Conservation (phyloP, 441 rosid species). For the Erysimum cheiri region DNA sequence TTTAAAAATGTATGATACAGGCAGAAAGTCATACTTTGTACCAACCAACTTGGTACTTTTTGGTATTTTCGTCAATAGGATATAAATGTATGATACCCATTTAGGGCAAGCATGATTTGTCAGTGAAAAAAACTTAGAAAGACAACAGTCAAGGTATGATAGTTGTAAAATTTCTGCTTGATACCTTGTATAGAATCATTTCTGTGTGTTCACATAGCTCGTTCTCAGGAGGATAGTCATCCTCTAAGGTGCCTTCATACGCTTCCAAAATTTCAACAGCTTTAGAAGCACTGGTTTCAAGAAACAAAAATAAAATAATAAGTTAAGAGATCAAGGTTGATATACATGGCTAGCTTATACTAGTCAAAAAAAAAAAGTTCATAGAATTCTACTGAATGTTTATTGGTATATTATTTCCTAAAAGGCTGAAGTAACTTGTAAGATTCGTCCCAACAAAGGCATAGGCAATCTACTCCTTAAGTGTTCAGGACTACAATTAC, state of each 20-base stretch:
- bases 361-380: background rate
- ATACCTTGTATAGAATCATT: slow-evolving; percentile 98
- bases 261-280: slow-evolving; percentile 99
- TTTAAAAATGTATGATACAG: slow-evolving; percentile 13
- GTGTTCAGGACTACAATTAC: slow-evolving; percentile 13
- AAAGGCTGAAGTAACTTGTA: background rate
- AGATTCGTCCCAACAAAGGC: slow-evolving; percentile 5
- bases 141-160: slow-evolving; percentile 13
- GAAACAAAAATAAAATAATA: slow-evolving; percentile 3
- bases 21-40: slow-evolving; percentile 11
- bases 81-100: slow-evolving; percentile 13
- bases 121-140: background rate
- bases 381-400: slow-evolving; percentile 18
- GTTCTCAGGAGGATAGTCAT: slow-evolving; percentile 98
- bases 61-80: background rate
- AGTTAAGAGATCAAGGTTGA: background rate
- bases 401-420: slow-evolving; percentile 29
- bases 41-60: slow-evolving; percentile 11
- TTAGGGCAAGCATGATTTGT: slow-evolving; percentile 5
- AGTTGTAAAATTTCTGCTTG: slow-evolving; percentile 12
- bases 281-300: slow-evolving; percentile 69
- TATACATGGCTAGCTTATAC: slow-evolving; percentile 15
- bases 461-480: slow-evolving; percentile 7
- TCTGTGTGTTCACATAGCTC: slow-evolving; percentile 98
- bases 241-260: slow-evolving; percentile 98